Percentiles rank a stretch among this genome's conserved stretches.
phyloP scores from a whole-genome alignment of 2,329 filamentous ascomycete genomes.

The Parafenestella ontariensis region DNA sequence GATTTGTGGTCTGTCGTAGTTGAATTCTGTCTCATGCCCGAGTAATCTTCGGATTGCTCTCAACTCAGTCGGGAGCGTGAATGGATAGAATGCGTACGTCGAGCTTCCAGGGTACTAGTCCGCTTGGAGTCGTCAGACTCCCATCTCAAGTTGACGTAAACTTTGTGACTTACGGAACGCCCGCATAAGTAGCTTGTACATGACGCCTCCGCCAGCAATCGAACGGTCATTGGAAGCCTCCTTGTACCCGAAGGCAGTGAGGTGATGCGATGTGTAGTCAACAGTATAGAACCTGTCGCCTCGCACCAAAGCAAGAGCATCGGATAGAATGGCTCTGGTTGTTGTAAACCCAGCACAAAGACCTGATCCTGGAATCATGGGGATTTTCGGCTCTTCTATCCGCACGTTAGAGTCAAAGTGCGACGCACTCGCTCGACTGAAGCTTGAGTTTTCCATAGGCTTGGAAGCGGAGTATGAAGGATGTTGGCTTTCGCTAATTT shows the following conservation, averaged over 20 bases:
- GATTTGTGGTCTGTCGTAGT: conserved; percentile 29
- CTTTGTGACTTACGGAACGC: conserved; percentile 7
- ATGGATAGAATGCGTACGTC: conserved; percentile 38
- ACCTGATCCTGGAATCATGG: conserved; percentile 69
- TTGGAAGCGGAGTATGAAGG: not conserved
- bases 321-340: conserved; percentile 74
- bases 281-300: conserved; percentile 23
- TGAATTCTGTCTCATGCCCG: conserved; percentile 22
- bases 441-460: not conserved
- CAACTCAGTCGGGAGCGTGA: conserved; percentile 28
- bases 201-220: conserved; percentile 14
- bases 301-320: conserved; percentile 74
- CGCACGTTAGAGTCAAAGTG: not conserved
- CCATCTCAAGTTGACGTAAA: not conserved
- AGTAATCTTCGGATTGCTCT: conserved; percentile 20
- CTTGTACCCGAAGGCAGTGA: conserved; percentile 22
- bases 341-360: conserved; percentile 78
- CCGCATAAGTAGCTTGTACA: conserved; percentile 24
- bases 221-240: conserved; percentile 12
- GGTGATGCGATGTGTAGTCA: conserved; percentile 14
- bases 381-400: conserved; percentile 70
- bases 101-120: conserved; percentile 29
- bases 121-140: conserved; percentile 10
- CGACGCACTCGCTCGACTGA: not conserved
- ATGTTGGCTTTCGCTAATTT: not conserved